Conservation (phyloP, 2,329 filamentous ascomycete genomes). For the Ceratocystis albifundus region DNA sequence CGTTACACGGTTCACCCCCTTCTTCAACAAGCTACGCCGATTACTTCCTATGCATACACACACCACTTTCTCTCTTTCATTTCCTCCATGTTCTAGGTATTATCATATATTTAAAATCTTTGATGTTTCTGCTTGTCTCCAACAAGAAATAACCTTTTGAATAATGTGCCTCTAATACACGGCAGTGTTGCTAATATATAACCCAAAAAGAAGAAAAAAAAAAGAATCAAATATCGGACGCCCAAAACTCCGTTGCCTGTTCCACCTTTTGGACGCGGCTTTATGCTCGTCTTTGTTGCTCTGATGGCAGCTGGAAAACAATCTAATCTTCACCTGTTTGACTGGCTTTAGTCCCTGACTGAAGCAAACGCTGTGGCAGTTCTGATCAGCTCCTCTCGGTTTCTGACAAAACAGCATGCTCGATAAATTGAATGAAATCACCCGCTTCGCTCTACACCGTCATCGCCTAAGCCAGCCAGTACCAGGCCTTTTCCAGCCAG, state of each 20-base stretch:
- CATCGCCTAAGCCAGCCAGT: slow-evolving; percentile 39
- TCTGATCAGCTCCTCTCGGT: not conserved
- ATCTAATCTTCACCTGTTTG: slow-evolving; percentile 27
- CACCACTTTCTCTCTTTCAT: not conserved
- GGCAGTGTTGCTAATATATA: slow-evolving; percentile 24
- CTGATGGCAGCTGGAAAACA: slow-evolving; percentile 33
- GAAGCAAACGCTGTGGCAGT: slow-evolving; percentile 7
- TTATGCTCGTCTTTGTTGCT: not conserved
- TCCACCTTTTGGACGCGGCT: not conserved
- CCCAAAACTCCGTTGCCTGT: slow-evolving; percentile 8
- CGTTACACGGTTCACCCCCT: too few relatives aligned
- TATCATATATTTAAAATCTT: not conserved
- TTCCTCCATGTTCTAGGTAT: not conserved
- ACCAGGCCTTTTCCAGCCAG: slow-evolving; percentile 42
- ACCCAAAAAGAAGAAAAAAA: not conserved
- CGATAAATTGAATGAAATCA: not conserved
- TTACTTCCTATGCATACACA: not conserved
- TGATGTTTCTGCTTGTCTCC: not conserved
- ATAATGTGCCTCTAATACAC: slow-evolving; percentile 24
- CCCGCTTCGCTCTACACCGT: not conserved
- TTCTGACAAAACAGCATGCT: not conserved
- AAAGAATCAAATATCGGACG: not conserved
- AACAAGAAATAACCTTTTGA: not conserved
- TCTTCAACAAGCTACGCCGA: too few relatives aligned
- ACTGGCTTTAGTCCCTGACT: slow-evolving; percentile 27